These are phyloP conservation scores for Mitragyna speciosa DNA, from an alignment of 257 asterid species.

Conservation along the genomic window DNA sequence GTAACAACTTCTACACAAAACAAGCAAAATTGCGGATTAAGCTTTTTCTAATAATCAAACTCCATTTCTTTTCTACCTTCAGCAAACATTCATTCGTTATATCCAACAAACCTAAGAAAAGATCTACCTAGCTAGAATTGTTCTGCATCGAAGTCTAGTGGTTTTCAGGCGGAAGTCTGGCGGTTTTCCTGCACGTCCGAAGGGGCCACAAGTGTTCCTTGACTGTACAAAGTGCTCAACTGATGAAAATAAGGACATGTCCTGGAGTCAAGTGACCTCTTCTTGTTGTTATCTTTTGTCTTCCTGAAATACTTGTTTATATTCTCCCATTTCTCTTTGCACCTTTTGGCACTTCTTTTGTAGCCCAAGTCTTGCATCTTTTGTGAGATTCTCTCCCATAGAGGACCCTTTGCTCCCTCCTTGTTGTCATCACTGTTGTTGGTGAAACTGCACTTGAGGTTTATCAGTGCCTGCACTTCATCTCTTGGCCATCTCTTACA, in stretches of 20 bases:
- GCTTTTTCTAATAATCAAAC: no score
- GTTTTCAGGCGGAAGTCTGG: conserved; percentile 5
- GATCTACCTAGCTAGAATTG: neutral
- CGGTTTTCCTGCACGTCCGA: conserved; percentile 1
- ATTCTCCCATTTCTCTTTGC: conserved; percentile 94
- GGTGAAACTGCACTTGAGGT: conserved; percentile 51
- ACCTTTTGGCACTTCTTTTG: conserved; percentile 70
- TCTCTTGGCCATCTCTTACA: conserved; percentile 86
- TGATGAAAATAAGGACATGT: conserved; percentile 88
- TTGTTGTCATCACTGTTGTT: conserved; percentile 10
- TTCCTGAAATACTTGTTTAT: conserved; percentile 81
- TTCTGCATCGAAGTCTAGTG: neutral
- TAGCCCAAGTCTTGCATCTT: conserved; percentile 75
- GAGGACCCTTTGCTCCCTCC: conserved; percentile 49
- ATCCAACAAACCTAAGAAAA: neutral
- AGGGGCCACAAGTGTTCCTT: conserved; percentile 31
- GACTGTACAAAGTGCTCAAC: conserved; percentile 54
- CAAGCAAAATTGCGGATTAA: neutral
- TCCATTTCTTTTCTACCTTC: neutral
- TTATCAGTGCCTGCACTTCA: conserved; percentile 68
- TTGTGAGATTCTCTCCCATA: conserved; percentile 79
- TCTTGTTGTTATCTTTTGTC: conserved; percentile 72
- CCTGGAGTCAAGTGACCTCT: conserved; percentile 70
- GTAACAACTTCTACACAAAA: neutral
- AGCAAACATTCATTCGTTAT: neutral